A percentile compares a stretch with the other conserved stretches of the same genome.
Evolutionary conservation across 768 basidiomycete genomes (phyloP).

Genomic region (Suillus occidentalis): DNA sequence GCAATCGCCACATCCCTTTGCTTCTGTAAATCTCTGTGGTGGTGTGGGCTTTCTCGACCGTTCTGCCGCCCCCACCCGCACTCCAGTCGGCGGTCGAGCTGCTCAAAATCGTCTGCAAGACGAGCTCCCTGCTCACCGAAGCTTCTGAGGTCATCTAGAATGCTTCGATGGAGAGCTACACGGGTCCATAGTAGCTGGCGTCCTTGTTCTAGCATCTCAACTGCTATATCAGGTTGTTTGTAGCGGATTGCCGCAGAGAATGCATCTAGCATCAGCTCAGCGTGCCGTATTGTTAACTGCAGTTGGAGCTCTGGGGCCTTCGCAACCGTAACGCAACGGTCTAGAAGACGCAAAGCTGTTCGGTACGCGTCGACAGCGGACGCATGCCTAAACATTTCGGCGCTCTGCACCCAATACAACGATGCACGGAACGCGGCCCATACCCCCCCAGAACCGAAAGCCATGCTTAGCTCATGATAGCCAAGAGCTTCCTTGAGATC

Average conservation of each 20-base stretch:
- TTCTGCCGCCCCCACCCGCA: not conserved
- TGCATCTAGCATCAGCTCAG: slow-evolving; percentile 24
- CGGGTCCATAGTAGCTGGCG: slow-evolving; percentile 26
- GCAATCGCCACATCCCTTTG: slow-evolving; percentile 27
- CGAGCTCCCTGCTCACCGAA: slow-evolving; percentile 6
- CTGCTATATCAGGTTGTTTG: slow-evolving; percentile 21
- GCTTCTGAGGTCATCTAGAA: slow-evolving; percentile 24
- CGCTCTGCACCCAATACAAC: slow-evolving; percentile 23
- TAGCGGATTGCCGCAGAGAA: slow-evolving; percentile 26
- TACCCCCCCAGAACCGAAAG: slow-evolving; percentile 20
- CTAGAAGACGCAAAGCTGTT: slow-evolving; percentile 18
- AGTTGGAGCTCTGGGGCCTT: slow-evolving; percentile 17
- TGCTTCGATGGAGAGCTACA: slow-evolving; percentile 22
- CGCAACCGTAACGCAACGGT: slow-evolving; percentile 20
- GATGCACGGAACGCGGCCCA: slow-evolving; percentile 16
- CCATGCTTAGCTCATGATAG: slow-evolving; percentile 19
- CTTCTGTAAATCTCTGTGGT: slow-evolving; percentile 21
- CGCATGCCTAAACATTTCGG: slow-evolving; percentile 19
- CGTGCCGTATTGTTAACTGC: slow-evolving; percentile 12
- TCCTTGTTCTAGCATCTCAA: slow-evolving; percentile 38
- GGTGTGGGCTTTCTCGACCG: slow-evolving; percentile 11
- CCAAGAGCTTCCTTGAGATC: slow-evolving; percentile 26
- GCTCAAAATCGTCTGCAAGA: slow-evolving; percentile 23
- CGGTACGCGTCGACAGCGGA: slow-evolving; percentile 20
- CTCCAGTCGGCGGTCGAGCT: slow-evolving; percentile 22